Conservation (phyloP, 2,329 filamentous ascomycete genomes). For the Fusarium longipes region DNA sequence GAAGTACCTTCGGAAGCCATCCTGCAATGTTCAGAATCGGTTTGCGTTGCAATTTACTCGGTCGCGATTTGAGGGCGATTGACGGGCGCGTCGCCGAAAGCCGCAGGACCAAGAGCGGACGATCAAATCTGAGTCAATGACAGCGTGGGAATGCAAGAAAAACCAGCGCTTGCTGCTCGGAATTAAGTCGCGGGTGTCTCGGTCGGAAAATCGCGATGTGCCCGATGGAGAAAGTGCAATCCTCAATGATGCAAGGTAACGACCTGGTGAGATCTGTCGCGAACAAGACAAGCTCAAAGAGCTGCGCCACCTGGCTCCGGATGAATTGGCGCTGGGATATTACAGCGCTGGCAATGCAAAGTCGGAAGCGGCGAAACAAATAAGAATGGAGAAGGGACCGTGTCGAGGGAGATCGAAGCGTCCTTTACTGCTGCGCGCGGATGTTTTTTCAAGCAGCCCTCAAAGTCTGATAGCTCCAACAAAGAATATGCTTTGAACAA, state of each 20-base stretch:
- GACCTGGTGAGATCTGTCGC: slow-evolving; percentile 32
- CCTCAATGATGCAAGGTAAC: slow-evolving; percentile 20
- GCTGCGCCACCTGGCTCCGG: slow-evolving; percentile 31
- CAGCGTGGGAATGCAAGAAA: not conserved
- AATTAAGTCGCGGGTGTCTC: slow-evolving; percentile 2
- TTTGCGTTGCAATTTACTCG: slow-evolving; percentile 5
- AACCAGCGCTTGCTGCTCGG: not conserved
- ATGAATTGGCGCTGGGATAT: slow-evolving; percentile 6
- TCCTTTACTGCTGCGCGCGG: slow-evolving; percentile 30
- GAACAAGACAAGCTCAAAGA: slow-evolving; percentile 31
- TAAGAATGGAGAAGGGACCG: not conserved
- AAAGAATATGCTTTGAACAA: slow-evolving; percentile 38
- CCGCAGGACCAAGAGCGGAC: slow-evolving; percentile 8
- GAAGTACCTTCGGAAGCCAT: slow-evolving; percentile 58
- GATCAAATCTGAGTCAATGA: slow-evolving; percentile 11
- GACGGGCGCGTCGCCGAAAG: slow-evolving; percentile 22
- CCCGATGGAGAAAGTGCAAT: slow-evolving; percentile 7
- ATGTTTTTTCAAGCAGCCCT: slow-evolving; percentile 29
- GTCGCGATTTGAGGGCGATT: slow-evolving; percentile 18
- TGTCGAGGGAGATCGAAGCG: slow-evolving; percentile 6
- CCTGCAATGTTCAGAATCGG: slow-evolving; percentile 26
- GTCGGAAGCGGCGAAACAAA: slow-evolving; percentile 3
- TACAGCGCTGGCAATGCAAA: slow-evolving; percentile 1
- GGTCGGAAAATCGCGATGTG: slow-evolving; percentile 9
- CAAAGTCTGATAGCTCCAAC: slow-evolving; percentile 41